These are phyloP conservation scores for Cladosporium sp. DNA, from an alignment of 2,329 filamentous ascomycete genomes.

Conservation along the genomic window DNA sequence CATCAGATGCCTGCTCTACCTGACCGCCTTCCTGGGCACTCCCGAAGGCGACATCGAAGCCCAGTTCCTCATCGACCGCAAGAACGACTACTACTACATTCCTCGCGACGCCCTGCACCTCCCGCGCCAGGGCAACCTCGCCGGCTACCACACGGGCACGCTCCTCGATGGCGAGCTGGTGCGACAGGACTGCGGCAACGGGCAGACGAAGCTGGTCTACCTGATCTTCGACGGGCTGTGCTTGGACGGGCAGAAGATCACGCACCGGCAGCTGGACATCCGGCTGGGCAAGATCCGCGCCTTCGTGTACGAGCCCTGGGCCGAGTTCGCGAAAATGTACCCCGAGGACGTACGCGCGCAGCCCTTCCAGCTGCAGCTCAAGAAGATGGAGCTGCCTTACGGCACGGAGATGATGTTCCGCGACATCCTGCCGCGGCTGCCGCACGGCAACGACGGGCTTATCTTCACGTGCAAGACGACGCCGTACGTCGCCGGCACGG, in stretches of 20 bases:
- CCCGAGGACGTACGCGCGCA: constrained; percentile 66
- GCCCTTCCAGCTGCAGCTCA: constrained; percentile 80
- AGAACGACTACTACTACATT: constrained; percentile 94
- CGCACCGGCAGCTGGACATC: constrained; percentile 79
- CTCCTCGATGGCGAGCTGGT: constrained; percentile 93
- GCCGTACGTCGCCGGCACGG: constrained; percentile 84
- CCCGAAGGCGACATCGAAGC: constrained; percentile 48
- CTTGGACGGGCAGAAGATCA: constrained; percentile 70
- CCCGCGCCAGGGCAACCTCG: constrained; percentile 61
- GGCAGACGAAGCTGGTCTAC: constrained; percentile 69
- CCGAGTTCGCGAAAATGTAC: constrained; percentile 52
- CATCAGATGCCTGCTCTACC: constrained; percentile 90
- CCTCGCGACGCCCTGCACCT: constrained; percentile 69
- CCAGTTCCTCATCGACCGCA: constrained; percentile 93
- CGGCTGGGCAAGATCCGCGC: constrained; percentile 76
- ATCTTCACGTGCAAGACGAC: constrained; percentile 95
- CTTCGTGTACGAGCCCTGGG: constrained; percentile 23
- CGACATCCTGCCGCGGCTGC: constrained; percentile 74
- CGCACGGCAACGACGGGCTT: constrained; percentile 91
- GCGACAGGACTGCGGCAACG: constrained; percentile 66
- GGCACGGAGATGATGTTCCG: constrained; percentile 90
- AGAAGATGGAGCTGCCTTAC: constrained; percentile 85
- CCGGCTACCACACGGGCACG: constrained; percentile 70
- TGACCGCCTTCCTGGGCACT: constrained; percentile 56
- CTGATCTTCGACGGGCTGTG: constrained; percentile 92